These are phyloP conservation scores for Pelargonium fulgidum DNA, from an alignment of 441 rosid species.

Conservation along the genomic window DNA sequence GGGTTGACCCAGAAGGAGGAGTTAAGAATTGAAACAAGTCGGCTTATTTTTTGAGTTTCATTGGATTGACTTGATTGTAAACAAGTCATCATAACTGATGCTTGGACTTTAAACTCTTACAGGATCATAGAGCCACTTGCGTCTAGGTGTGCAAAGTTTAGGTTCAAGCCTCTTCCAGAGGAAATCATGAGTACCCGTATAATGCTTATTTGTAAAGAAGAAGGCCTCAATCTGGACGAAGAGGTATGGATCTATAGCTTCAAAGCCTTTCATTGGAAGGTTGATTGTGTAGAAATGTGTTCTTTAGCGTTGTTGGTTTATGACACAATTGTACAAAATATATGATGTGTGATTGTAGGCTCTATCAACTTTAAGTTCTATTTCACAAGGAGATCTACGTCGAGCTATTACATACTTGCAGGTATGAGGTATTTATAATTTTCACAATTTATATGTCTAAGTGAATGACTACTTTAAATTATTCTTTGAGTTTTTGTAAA, in stretches of 20 bases:
- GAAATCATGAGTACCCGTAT: constrained; percentile 82
- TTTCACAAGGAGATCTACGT: constrained; percentile 95
- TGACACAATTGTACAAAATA: constrained; percentile 11
- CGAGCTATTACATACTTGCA: constrained; percentile 93
- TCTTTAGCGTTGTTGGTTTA: background rate
- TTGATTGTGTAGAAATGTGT: constrained; percentile 9
- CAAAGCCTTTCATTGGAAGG: constrained; percentile 16
- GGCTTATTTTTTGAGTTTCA: background rate
- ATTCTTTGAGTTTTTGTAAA: background rate
- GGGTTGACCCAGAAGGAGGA: background rate
- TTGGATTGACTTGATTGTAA: background rate
- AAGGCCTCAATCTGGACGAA: constrained; percentile 60
- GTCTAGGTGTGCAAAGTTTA: constrained; percentile 96
- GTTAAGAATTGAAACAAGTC: background rate
- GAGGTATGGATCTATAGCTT: constrained; percentile 43
- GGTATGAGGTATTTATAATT: constrained; percentile 32
- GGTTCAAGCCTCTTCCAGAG: constrained; percentile 92
- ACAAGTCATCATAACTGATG: background rate
- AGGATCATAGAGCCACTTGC: constrained; percentile 99
- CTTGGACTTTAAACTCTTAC: constrained; percentile 17
- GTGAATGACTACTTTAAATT: background rate
- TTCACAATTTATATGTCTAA: background rate
- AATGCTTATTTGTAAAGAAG: constrained; percentile 75
- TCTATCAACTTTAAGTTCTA: constrained; percentile 69
- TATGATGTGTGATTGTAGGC: constrained; percentile 39